These are phyloP conservation scores for Polytrichum commune DNA, from an alignment of 225 moss, liverwort and hornwort genomes.

Conservation along the genomic window DNA sequence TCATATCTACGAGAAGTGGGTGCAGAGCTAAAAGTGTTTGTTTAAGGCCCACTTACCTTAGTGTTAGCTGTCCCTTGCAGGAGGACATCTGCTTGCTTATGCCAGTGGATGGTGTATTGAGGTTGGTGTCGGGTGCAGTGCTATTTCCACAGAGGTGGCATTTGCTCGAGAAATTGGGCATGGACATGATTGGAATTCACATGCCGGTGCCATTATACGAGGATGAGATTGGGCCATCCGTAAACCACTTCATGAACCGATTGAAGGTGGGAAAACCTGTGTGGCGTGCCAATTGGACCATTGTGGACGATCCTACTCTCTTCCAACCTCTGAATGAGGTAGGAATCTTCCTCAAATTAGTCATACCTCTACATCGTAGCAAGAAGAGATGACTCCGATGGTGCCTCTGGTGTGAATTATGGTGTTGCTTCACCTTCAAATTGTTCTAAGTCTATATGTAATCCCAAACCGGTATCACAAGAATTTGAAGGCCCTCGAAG, in stretches of 20 bases:
- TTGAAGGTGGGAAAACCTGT: constrained; percentile 66
- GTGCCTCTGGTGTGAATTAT: too few species aligned
- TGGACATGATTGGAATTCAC: constrained; percentile 68
- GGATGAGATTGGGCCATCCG: constrained; percentile 44
- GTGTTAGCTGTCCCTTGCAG: constrained; percentile 21
- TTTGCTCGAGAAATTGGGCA: constrained; percentile 61
- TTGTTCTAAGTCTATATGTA: too few species aligned
- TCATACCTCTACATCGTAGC: not conserved
- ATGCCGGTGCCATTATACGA: constrained; percentile 74
- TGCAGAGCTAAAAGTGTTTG: too few species aligned
- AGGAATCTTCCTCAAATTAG: not conserved
- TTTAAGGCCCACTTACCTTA: too few species aligned
- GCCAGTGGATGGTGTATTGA: constrained; percentile 47
- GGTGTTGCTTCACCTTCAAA: too few species aligned
- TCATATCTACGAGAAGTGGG: too few species aligned
- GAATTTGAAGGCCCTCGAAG: too few species aligned
- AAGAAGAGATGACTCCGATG: too few species aligned
- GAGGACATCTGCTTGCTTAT: constrained; percentile 68
- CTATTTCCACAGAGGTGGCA: constrained; percentile 71
- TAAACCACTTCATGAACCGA: constrained; percentile 44
- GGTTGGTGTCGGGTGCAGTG: constrained; percentile 69
- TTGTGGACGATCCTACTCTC: constrained; percentile 65
- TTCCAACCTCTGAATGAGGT: constrained; percentile 74
- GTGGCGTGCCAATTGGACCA: constrained; percentile 73
- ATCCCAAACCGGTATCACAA: too few species aligned